phyloP scores from a whole-genome alignment of 768 basidiomycete species.

The Panaeolus papilionaceus region DNA sequence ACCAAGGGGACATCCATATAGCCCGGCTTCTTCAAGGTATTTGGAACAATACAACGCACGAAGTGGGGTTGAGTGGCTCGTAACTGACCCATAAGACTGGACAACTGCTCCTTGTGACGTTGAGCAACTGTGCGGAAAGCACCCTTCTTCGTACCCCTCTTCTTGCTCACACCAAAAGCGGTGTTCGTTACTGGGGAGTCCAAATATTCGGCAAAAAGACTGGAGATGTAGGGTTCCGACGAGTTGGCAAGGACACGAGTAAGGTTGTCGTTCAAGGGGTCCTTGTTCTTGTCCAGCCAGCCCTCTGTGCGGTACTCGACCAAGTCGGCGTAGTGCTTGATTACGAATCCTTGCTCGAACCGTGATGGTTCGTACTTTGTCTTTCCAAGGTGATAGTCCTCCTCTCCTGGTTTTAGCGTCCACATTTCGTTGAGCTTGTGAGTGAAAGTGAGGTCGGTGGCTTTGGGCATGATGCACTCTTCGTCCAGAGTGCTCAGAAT shows the following conservation, averaged over 20 bases:
- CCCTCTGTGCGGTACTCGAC: conserved; percentile 96
- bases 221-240: conserved; percentile 79
- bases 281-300: conserved; percentile 99
- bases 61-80: conserved; percentile 97
- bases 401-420: conserved; percentile 58
- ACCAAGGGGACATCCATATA: conserved; percentile 94
- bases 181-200: conserved; percentile 51
- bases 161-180: conserved; percentile 61
- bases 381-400: conserved; percentile 72
- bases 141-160: conserved; percentile 87
- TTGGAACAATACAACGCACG: conserved; percentile 97
- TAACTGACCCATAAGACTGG: conserved; percentile 89
- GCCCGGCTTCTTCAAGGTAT: conserved; percentile 88
- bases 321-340: conserved; percentile 95
- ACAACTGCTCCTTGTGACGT: conserved; percentile 94
- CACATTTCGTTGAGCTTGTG: conserved; percentile 88
- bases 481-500: conserved; percentile 94
- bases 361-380: conserved; percentile 86
- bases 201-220: conserved; percentile 83
- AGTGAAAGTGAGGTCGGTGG: conserved; percentile 93
- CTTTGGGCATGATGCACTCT: conserved; percentile 99
- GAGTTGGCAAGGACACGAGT: conserved; percentile 88
- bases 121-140: conserved; percentile 97
- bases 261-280: conserved; percentile 95
- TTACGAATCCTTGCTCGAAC: conserved; percentile 93